A percentile compares a stretch with the other conserved stretches of the same genome.
These are phyloP conservation scores for Aphanoascus verrucosus DNA, from an alignment of 2,329 filamentous ascomycete species.

Conservation along the genomic window DNA sequence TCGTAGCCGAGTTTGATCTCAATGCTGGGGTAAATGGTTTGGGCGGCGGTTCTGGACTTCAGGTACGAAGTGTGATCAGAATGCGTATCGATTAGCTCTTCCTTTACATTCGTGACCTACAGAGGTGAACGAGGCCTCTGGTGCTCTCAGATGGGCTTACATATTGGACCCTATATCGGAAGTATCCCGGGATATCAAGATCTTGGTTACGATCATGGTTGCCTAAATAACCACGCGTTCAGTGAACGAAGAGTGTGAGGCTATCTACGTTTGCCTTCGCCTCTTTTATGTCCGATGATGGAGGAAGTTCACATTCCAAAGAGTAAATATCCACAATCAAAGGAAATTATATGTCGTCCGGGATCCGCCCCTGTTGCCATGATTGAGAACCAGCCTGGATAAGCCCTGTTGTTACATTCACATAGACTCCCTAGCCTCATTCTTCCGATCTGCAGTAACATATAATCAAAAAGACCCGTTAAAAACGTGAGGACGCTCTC, in stretches of 20 bases:
- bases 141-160: too few species aligned
- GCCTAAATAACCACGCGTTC: too few species aligned
- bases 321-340: too few species aligned
- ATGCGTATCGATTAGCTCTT: neutral
- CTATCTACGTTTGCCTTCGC: too few species aligned
- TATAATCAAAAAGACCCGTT: neutral
- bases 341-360: too few species aligned
- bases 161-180: too few species aligned
- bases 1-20: neutral
- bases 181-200: too few species aligned
- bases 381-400: conserved; percentile 1
- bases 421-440: neutral
- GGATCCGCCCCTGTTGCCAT: neutral
- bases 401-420: conserved; percentile 2
- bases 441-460: neutral
- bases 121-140: too few species aligned
- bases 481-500: conserved; percentile 11
- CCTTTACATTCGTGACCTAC: too few species aligned
- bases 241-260: too few species aligned
- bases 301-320: neutral
- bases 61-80: neutral
- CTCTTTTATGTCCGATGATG: neutral
- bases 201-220: too few species aligned
- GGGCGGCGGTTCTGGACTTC: neutral
- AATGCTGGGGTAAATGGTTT: neutral